Evolutionary conservation across 371 early-diverging fungal genomes (phyloP), one percentile per base, ranked within the genome.

Genomic region (Sporodiniella umbellata): DNA sequence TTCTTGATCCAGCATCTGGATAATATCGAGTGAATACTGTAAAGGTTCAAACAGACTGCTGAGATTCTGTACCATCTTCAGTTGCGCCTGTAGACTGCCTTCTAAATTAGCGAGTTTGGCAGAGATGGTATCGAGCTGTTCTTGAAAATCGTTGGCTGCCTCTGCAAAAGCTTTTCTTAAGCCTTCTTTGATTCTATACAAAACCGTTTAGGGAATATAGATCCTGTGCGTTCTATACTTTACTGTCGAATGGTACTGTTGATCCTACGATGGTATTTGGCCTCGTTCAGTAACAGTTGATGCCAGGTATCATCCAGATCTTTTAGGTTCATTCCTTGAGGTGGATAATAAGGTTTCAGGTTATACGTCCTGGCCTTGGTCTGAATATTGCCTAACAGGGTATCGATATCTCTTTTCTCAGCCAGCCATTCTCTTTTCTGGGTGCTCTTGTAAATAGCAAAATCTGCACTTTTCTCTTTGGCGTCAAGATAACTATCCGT

Each of bases 311-410:
- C 56, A 45, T 94, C 93, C 42, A 96, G 57, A 61, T 94, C 93
- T 71, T 83, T 55, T 6, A 83, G 69, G 1, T 86, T 78, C 26
- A 89, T 55, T 0, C 92, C 94, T 3, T 70, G 66, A 33, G 92
- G 93, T 15, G 98, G 95, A 47, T 69, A 64, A 59, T 95, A 96
- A 1, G 92, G 85, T 30, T 79, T 75, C 33, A 96, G 66, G 28
- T 95, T 89, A 62, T 96, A 97, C 0, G 98, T 96, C 60, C 88
- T 89, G 12, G 93, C 79, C 73, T 95, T 97, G 22, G 94, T 96
- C 55, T 93, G 92, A 53, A 97, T 94, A 60, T 97, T 95, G 24
- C 94, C 90, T 42, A 95, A 73, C 35, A 96, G 64, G 4, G 89
- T 81, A 56, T 91, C 94, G 8, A 96, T 60, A 51, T 93, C 93